These are phyloP conservation scores for Alisma plantagoaquatica DNA, from an alignment of 106 monocot genomes.

Conservation along the genomic window DNA sequence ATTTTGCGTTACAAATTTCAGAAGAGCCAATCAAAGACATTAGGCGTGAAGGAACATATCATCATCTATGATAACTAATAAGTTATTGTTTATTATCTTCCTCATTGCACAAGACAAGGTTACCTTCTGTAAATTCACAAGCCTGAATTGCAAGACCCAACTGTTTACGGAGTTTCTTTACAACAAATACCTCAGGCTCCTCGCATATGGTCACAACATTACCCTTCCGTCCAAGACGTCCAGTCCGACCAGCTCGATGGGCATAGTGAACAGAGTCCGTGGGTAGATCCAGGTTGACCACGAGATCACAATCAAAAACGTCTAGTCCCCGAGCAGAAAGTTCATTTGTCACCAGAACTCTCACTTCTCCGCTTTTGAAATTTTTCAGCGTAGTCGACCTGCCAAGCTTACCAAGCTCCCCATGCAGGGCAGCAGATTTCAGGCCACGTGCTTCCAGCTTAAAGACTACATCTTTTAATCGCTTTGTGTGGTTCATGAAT, in stretches of 20 bases:
- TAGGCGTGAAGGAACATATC: too few species aligned
- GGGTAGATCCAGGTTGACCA: conserved; percentile 86
- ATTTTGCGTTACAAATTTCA: too few species aligned
- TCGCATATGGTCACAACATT: conserved; percentile 79
- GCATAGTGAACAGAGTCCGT: conserved; percentile 96
- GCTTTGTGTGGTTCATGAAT: conserved; percentile 90
- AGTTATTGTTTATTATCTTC: conserved; percentile 37
- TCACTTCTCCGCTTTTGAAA: conserved; percentile 70
- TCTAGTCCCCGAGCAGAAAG: conserved; percentile 93
- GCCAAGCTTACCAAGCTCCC: conserved; percentile 78
- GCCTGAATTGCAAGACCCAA: conserved; percentile 39
- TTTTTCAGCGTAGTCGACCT: conserved; percentile 73
- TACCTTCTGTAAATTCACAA: conserved; percentile 81
- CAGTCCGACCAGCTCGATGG: conserved; percentile 84
- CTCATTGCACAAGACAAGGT: conserved; percentile 42
- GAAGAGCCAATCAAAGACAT: too few species aligned
- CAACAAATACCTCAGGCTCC: conserved; percentile 69
- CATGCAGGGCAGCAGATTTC: conserved; percentile 79
- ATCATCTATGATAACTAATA: too few species aligned
- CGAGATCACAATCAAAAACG: conserved; percentile 87
- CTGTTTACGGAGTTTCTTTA: conserved; percentile 73
- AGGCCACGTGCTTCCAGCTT: conserved; percentile 92
- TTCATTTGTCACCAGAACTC: conserved; percentile 93
- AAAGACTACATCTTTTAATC: conserved; percentile 78
- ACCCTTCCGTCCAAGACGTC: conserved; percentile 81